These are phyloP conservation scores for Piper longum DNA, from an alignment of 164 flowering plant genomes.

Conservation along the genomic window DNA sequence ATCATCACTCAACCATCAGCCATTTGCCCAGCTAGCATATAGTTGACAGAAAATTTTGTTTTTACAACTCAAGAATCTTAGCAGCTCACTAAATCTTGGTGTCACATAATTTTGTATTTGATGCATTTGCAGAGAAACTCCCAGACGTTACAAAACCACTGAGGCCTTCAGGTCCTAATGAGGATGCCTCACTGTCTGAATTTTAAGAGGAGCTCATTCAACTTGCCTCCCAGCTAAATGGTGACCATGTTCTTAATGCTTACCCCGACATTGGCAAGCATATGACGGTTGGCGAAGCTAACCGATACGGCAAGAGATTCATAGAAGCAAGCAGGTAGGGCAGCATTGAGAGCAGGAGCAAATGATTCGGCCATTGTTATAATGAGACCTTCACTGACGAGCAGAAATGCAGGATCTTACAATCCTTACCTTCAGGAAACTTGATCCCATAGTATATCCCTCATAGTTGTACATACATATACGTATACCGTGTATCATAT, in stretches of 20 bases:
- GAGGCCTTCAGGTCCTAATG: conserved; percentile 61
- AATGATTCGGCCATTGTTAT: conserved; percentile 80
- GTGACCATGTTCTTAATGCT: conserved; percentile 62
- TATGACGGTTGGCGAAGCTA: conserved; percentile 76
- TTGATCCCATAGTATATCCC: conserved; percentile 3
- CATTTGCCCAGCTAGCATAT: too few species aligned
- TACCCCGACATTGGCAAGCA: conserved; percentile 63
- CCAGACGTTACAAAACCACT: conserved; percentile 41
- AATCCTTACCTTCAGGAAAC: conserved; percentile 7
- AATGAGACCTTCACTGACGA: conserved; percentile 88
- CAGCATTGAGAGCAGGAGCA: conserved; percentile 80
- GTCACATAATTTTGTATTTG: neutral
- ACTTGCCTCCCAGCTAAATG: conserved; percentile 86
- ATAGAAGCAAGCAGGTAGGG: conserved; percentile 92
- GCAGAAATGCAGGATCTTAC: conserved; percentile 23
- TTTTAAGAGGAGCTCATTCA: conserved; percentile 87
- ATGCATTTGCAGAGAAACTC: conserved; percentile 37
- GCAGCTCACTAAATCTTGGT: too few species aligned
- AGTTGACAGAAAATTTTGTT: too few species aligned
- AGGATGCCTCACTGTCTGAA: conserved; percentile 57
- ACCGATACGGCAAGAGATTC: conserved; percentile 64
- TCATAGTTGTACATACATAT: too few species aligned
- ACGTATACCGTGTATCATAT: too few species aligned
- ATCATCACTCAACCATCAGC: too few species aligned
- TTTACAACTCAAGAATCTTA: too few species aligned